phyloP scores from a whole-genome alignment of 768 basidiomycete genomes.

The Floccularia luteovirens region DNA sequence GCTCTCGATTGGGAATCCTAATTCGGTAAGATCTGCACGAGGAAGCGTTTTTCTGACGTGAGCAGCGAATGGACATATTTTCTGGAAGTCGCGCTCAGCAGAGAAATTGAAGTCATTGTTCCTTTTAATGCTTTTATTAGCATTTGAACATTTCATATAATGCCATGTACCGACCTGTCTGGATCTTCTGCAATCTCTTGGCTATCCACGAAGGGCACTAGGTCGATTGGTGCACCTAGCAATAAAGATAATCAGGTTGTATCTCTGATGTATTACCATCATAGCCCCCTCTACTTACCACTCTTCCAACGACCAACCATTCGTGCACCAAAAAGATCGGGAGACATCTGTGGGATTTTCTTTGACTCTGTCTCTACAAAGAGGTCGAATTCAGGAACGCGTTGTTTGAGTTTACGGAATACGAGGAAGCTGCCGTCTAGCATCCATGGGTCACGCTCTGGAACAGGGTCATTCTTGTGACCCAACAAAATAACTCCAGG shows the following conservation, averaged over 20 bases:
- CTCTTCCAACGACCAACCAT: constrained; percentile 53
- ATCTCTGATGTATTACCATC: not conserved
- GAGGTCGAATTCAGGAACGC: constrained; percentile 42
- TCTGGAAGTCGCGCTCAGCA: constrained; percentile 23
- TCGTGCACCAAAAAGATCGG: constrained; percentile 43
- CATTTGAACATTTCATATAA: constrained; percentile 7
- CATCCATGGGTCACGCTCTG: constrained; percentile 29
- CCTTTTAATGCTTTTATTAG: constrained; percentile 15
- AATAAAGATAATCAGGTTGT: not conserved
- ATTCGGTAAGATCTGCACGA: constrained; percentile 31
- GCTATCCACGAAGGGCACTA: constrained; percentile 35
- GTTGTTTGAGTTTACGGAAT: constrained; percentile 43
- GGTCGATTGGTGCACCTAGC: constrained; percentile 37
- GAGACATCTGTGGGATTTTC: constrained; percentile 21
- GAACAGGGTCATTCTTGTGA: constrained; percentile 27
- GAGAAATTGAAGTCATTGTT: constrained; percentile 36
- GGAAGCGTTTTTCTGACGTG: constrained; percentile 41
- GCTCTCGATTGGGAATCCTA: constrained; percentile 4
- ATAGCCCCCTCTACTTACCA: constrained; percentile 18
- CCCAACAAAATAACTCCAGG: constrained; percentile 39
- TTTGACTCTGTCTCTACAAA: constrained; percentile 35
- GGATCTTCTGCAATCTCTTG: constrained; percentile 24
- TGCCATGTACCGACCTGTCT: constrained; percentile 15
- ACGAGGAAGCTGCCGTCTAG: constrained; percentile 44
- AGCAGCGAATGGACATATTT: constrained; percentile 38